Conservation (phyloP, 1,139 yeast species). For the Eremothecium sinecaudum region DNA sequence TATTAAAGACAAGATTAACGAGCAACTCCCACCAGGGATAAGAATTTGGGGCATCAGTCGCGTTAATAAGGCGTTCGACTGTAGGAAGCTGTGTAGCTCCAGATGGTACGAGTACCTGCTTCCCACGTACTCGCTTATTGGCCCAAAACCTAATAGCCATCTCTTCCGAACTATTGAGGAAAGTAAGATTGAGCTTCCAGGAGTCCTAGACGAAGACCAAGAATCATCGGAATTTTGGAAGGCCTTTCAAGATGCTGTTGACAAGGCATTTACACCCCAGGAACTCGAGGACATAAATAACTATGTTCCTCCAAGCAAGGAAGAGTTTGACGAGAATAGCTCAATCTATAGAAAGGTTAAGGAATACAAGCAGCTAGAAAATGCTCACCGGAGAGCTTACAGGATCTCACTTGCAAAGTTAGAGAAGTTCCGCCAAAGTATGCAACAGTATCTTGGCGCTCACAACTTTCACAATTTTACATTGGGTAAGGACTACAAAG, state of each 20-base stretch:
- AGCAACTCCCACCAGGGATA: slow-evolving; percentile 69
- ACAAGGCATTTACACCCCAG: slow-evolving; percentile 40
- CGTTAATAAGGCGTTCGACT: slow-evolving; percentile 84
- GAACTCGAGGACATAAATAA: slow-evolving; percentile 34
- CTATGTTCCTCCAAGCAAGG: slow-evolving; percentile 32
- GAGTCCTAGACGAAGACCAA: slow-evolving; percentile 47
- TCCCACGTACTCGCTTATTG: slow-evolving; percentile 82
- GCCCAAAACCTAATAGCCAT: slow-evolving; percentile 72
- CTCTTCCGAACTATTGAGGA: slow-evolving; percentile 51
- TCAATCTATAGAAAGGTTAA: slow-evolving; percentile 38
- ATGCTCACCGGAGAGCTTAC: slow-evolving; percentile 56
- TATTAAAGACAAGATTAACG: slow-evolving; percentile 63
- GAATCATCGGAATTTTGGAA: slow-evolving; percentile 75
- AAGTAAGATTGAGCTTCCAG: slow-evolving; percentile 49
- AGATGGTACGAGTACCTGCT: slow-evolving; percentile 87
- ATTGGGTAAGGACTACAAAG: slow-evolving; percentile 75
- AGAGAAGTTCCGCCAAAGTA: slow-evolving; percentile 52
- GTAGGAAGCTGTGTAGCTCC: slow-evolving; percentile 90
- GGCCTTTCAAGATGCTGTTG: slow-evolving; percentile 38
- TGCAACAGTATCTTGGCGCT: slow-evolving; percentile 70
- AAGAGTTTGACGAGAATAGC: slow-evolving; percentile 32
- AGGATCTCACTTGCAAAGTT: slow-evolving; percentile 57
- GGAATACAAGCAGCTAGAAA: slow-evolving; percentile 57
- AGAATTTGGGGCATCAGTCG: slow-evolving; percentile 90
- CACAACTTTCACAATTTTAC: slow-evolving; percentile 96